A percentile compares a stretch with the other conserved stretches of the same genome.
Evolutionary conservation across 192 early-diverging fungal genomes (phyloP).

Genomic region (Backusella australiensis): DNA sequence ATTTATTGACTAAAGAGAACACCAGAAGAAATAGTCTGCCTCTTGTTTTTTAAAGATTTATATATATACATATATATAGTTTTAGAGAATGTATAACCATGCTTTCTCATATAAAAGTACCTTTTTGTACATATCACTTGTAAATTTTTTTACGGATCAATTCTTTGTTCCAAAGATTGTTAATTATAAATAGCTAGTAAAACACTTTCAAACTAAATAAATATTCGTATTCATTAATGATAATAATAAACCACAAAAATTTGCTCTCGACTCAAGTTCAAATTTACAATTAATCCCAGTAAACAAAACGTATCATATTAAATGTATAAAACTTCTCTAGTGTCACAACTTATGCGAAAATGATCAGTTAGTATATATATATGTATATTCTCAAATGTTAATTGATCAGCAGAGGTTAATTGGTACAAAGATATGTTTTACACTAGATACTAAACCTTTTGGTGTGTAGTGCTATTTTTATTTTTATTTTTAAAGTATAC

Average conservation of each 20-base stretch:
- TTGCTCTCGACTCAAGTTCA: neutral
- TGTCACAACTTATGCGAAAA: neutral
- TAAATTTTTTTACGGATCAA: neutral
- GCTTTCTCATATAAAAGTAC: neutral
- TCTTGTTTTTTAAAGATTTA: neutral
- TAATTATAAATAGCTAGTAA: neutral
- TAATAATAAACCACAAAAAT: neutral
- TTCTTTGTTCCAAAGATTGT: neutral
- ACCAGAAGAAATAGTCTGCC: constrained; percentile 22
- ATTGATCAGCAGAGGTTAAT: neutral
- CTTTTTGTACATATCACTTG: neutral
- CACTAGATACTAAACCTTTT: neutral
- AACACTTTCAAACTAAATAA: neutral
- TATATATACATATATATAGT: neutral
- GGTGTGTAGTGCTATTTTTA: neutral
- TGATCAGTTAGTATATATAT: neutral
- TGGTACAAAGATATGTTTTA: neutral
- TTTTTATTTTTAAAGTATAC: neutral
- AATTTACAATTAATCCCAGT: neutral
- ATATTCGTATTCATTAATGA: neutral
- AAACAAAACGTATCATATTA: neutral
- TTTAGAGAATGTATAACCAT: neutral
- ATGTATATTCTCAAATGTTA: neutral
- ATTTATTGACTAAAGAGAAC: constrained; percentile 15
- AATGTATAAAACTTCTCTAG: neutral